Base-by-base conservation (phyloP, 2,329 filamentous ascomycete species). In the Biscogniauxia mediterranea region DNA sequence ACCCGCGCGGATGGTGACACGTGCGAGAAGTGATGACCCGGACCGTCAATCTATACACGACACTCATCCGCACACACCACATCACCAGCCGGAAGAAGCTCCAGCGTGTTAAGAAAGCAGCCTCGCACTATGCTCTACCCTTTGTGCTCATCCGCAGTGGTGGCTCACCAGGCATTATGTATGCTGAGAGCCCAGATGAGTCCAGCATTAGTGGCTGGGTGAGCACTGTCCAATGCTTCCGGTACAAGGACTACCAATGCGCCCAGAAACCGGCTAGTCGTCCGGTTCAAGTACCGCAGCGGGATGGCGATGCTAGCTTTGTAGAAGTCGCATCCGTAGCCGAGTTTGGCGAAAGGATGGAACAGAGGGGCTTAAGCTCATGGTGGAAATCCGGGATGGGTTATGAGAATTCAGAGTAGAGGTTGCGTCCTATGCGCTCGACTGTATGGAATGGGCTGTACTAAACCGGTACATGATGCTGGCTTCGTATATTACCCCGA, bases 81-180 rank as follows among this genome's bases (percentile, higher is more conserved):
- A 92, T 93, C 70, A 93, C 89, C 3, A 92, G 89, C 0, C 87
- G 89, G 65, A 92, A 92, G 72, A 93, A 93, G 71, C 76, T 83
- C 0, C 76, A 78, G 7, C 76, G 76, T 59, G 80, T 93, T 21
- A 85, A 81, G 56, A 89, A 89, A 73, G 86, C 87, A 1, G 83
- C 85, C 3, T 86, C 88, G 6, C 80, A 84, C 32, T 79, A 83
- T 54, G 79, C 84, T 66, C 77, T 86, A 59, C 83, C 88, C 56
- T 88, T 84, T 65, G 85, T 89, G 1, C 77, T 93, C 3, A 78
- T 92, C 1, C 84, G 89, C 25, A 87, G 83, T 64, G 89, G 90
- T 11, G 85, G 87, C 1, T 83, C 83, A 23, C 90, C 90, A 0
- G 90, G 90, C 1, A 87, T 93, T 66, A 93, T 93, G 90, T 91